Conservation (phyloP, 176 grass and related monocot species). For the Coix lacrymajobi region DNA sequence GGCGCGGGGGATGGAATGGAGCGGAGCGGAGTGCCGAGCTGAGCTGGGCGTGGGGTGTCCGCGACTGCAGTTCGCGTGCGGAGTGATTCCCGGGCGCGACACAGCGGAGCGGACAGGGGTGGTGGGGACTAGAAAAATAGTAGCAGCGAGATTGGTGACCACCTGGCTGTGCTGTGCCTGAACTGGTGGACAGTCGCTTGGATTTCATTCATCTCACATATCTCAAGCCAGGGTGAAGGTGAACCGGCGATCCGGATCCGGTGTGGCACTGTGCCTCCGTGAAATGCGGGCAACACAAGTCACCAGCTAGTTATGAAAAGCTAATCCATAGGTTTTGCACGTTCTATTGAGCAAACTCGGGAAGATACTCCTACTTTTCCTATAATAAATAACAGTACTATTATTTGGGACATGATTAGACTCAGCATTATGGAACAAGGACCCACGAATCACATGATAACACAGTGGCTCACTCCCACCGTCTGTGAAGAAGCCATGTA, state of each 20-base stretch:
- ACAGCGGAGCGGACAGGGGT: slow-evolving; percentile 5
- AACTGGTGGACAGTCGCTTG: background rate
- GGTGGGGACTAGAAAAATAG: slow-evolving; percentile 28
- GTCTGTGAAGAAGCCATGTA: background rate
- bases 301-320: background rate
- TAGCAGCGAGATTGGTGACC: slow-evolving; percentile 5
- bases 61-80: slow-evolving; percentile 36
- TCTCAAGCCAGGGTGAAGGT: background rate
- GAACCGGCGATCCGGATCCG: slow-evolving; percentile 31
- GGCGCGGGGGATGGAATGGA: background rate
- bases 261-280: background rate
- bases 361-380: too few relatives aligned
- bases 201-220: slow-evolving; percentile 9
- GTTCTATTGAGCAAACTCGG: background rate
- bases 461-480: background rate
- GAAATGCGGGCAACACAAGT: background rate
- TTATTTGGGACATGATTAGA: background rate
- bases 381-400: background rate
- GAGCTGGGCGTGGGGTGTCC: slow-evolving; percentile 40
- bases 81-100: slow-evolving; percentile 49
- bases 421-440: background rate
- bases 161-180: slow-evolving; percentile 14
- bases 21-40: background rate
- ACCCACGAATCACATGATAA: background rate
- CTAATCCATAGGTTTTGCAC: background rate